phyloP scores from a whole-genome alignment of 345 rosid genomes.

The Pistacia integerrima region DNA sequence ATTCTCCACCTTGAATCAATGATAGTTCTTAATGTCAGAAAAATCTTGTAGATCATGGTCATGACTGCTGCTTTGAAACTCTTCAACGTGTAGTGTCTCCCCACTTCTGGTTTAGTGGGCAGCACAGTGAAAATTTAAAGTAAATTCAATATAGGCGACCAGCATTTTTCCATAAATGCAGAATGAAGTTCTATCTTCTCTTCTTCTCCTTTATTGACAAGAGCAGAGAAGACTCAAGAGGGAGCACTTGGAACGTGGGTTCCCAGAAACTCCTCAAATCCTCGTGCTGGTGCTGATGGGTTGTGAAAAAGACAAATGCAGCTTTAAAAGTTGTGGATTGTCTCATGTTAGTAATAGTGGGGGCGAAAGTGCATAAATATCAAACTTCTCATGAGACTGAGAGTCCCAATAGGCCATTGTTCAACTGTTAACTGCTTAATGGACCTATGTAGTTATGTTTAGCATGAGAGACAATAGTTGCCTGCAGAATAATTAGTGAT shows the following conservation, averaged over 20 bases:
- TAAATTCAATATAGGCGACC: not conserved
- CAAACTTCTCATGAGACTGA: not conserved
- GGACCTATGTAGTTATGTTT: not conserved
- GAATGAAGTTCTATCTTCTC: not conserved
- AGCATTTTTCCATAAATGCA: not conserved
- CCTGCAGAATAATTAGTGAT: too few species aligned
- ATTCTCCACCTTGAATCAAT: too few species aligned
- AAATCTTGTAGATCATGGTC: not conserved
- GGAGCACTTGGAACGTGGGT: not conserved
- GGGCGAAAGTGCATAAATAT: not conserved
- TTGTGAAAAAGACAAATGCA: not conserved
- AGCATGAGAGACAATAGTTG: too few species aligned
- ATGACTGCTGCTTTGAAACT: not conserved
- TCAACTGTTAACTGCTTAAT: not conserved
- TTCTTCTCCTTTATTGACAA: not conserved
- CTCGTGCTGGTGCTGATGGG: not conserved
- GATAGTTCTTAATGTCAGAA: not conserved
- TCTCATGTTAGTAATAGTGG: not conserved
- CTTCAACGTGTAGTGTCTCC: not conserved
- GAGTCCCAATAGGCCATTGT: not conserved
- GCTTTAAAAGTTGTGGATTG: not conserved
- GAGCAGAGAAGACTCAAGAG: not conserved
- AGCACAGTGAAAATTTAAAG: not conserved
- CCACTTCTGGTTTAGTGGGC: slow-evolving; percentile 6
- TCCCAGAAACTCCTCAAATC: not conserved